phyloP scores from a whole-genome alignment of 257 asterid genomes.

The Fraxinus quadrangulata region DNA sequence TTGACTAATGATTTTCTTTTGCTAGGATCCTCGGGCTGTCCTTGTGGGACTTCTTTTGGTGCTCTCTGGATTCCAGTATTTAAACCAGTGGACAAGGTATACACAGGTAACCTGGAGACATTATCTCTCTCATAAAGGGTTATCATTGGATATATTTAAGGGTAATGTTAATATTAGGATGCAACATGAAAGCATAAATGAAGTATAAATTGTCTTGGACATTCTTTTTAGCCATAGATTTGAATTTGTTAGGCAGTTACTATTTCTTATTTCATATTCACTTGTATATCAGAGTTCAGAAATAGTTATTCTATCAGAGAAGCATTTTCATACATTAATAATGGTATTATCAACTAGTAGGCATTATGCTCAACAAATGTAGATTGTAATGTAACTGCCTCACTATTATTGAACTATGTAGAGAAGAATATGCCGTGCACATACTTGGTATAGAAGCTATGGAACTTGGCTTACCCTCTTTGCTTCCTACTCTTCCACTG shows the following conservation, averaged over 20 bases:
- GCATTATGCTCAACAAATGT: background rate
- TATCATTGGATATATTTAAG: background rate
- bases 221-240: background rate
- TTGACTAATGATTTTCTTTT: background rate
- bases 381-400: background rate
- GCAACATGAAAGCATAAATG: background rate
- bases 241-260: constrained; percentile 7
- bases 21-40: constrained; percentile 56
- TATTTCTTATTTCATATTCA: background rate
- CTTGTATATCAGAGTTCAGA: background rate
- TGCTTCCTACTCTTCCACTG: constrained; percentile 23
- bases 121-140: background rate
- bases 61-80: constrained; percentile 49
- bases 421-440: constrained; percentile 5
- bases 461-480: constrained; percentile 14
- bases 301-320: background rate
- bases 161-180: background rate
- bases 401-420: background rate
- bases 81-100: constrained; percentile 52
- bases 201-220: background rate
- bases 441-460: constrained; percentile 15
- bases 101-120: constrained; percentile 42
- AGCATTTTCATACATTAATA: background rate
- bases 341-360: background rate
- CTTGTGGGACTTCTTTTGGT: constrained; percentile 51